A percentile compares a stretch with the other conserved stretches of the same genome.
Evolutionary conservation across 805 yeast genomes (phyloP).

Genomic region (Pichia californica): DNA sequence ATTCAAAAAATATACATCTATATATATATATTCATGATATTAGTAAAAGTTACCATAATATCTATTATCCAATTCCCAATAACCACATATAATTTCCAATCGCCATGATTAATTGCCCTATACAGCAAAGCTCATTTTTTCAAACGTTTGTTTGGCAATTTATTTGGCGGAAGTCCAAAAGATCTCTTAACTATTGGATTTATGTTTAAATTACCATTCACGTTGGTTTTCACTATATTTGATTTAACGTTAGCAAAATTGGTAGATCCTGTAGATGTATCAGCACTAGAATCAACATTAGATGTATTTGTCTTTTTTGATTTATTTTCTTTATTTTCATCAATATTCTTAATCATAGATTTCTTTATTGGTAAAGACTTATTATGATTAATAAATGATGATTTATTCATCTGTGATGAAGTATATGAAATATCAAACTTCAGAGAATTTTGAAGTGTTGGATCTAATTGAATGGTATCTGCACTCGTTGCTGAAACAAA

Average conservation of each 20-base stretch:
- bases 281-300: not conserved
- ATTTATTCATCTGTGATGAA: slow-evolving; percentile 49
- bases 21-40: no score
- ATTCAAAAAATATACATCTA: no score
- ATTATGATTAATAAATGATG: slow-evolving; percentile 50
- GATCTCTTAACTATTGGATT: slow-evolving; percentile 16
- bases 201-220: no score
- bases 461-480: slow-evolving; percentile 42
- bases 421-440: slow-evolving; percentile 53
- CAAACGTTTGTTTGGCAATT: slow-evolving; percentile 18
- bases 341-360: slow-evolving; percentile 13
- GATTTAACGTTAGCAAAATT: no score
- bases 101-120: no score
- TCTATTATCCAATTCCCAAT: no score
- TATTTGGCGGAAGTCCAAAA: slow-evolving; percentile 21
- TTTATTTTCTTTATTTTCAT: slow-evolving; percentile 6
- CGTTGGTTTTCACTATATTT: no score
- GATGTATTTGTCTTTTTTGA: not conserved
- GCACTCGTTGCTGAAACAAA: slow-evolving; percentile 67
- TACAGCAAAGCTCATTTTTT: slow-evolving; percentile 11
- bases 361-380: slow-evolving; percentile 60
- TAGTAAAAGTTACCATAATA: no score
- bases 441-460: slow-evolving; percentile 32
- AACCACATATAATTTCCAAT: no score
- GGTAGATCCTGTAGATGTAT: no score